A percentile compares a stretch with the other conserved stretches of the same genome.
phyloP scores from a whole-genome alignment of 140 eudicot species.

The Flaveria floridana region DNA sequence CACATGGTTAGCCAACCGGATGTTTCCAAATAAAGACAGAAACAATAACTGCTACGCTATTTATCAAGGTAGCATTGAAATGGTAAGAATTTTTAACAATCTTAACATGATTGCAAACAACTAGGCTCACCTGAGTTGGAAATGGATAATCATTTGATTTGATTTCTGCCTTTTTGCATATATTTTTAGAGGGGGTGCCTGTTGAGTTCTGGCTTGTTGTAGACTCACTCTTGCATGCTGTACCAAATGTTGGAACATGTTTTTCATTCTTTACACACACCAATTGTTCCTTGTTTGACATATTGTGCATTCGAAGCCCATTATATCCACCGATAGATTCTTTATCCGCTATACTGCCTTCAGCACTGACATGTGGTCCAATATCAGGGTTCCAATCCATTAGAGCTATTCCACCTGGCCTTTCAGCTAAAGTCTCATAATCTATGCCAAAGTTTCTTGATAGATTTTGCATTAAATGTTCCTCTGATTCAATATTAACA shows the following conservation, averaged over 20 bases:
- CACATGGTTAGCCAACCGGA: not conserved
- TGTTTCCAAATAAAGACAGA: slow-evolving; percentile 5
- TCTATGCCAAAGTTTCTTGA: slow-evolving; percentile 18
- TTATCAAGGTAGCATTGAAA: not conserved
- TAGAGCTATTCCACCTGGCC: slow-evolving; percentile 28
- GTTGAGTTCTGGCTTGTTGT: slow-evolving; percentile 33
- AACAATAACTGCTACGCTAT: not conserved
- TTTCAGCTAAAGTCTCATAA: slow-evolving; percentile 29
- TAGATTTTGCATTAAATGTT: slow-evolving; percentile 25
- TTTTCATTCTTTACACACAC: slow-evolving; percentile 35
- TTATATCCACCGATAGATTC: slow-evolving; percentile 24
- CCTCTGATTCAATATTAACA: slow-evolving; percentile 37
- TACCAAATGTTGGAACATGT: slow-evolving; percentile 24
- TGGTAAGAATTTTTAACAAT: slow-evolving; percentile 9
- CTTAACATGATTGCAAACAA: slow-evolving; percentile 10
- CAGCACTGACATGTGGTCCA: slow-evolving; percentile 29
- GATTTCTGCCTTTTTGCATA: slow-evolving; percentile 31
- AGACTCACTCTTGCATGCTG: slow-evolving; percentile 27
- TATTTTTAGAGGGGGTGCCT: slow-evolving; percentile 30
- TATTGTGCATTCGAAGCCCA: slow-evolving; percentile 28
- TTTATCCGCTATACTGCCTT: slow-evolving; percentile 20
- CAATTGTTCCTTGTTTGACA: slow-evolving; percentile 26
- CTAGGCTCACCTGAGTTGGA: slow-evolving; percentile 57
- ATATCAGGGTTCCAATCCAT: slow-evolving; percentile 26
- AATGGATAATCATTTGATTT: slow-evolving; percentile 49